Conservation (phyloP, 352 stramenopile species). For the Phytophthora chlamydospora region DNA sequence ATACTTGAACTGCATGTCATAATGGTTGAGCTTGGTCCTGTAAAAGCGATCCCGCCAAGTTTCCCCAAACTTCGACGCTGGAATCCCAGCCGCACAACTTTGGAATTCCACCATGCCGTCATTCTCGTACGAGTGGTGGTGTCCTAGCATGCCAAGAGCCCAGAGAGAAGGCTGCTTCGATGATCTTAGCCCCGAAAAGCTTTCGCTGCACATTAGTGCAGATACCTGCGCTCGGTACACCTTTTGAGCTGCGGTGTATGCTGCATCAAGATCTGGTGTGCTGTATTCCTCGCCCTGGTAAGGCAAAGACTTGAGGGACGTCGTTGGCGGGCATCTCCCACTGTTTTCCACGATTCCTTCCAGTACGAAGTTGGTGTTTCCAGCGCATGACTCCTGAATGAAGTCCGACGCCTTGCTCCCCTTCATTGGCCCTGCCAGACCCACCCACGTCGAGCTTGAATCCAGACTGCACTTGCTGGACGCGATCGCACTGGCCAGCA, state of each 20-base stretch:
- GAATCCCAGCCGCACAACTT: conserved; percentile 41
- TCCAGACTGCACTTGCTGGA: conserved; percentile 21
- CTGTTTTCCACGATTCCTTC: conserved; percentile 11
- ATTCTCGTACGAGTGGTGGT: conserved; percentile 30
- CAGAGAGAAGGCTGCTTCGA: conserved; percentile 19
- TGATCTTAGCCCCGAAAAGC: conserved; percentile 32
- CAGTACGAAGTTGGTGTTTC: conserved; percentile 16
- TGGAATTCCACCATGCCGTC: conserved; percentile 33
- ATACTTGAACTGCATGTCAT: conserved; percentile 47
- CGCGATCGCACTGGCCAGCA: conserved; percentile 31
- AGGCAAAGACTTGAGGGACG: conserved; percentile 25
- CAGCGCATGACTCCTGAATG: conserved; percentile 18
- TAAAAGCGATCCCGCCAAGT: conserved; percentile 45
- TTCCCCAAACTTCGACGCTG: conserved; percentile 31
- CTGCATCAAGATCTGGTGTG: conserved; percentile 8
- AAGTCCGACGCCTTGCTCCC: conserved; percentile 30
- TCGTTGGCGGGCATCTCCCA: conserved; percentile 19
- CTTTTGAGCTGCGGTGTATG: conserved; percentile 27
- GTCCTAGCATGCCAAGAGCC: conserved; percentile 18
- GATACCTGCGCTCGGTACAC: conserved; percentile 25
- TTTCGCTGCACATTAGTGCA: conserved; percentile 37
- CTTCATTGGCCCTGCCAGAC: conserved; percentile 29
- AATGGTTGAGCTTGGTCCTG: conserved; percentile 52
- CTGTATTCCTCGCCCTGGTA: conserved; percentile 29
- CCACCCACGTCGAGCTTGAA: conserved; percentile 37